phyloP scores from a whole-genome alignment of 768 basidiomycete species.

The Auricularia sp. region DNA sequence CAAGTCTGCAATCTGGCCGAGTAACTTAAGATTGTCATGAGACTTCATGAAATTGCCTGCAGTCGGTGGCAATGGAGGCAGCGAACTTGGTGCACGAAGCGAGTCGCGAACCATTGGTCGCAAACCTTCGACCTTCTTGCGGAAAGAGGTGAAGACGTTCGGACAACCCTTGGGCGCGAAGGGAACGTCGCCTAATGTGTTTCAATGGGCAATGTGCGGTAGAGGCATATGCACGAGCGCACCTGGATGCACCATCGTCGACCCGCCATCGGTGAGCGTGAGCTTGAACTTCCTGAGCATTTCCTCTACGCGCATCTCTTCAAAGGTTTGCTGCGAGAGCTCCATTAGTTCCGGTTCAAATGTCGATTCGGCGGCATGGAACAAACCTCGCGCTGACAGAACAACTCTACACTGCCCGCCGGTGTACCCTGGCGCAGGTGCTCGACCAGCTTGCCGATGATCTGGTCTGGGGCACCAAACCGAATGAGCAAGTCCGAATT shows the following conservation, averaged over 20 bases:
- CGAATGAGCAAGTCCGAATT: constrained; percentile 25
- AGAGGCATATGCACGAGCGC: neutral
- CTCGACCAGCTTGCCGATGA: constrained; percentile 20
- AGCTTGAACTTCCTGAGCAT: constrained; percentile 3
- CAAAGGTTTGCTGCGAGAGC: constrained; percentile 16
- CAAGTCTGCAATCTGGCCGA: neutral
- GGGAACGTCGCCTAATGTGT: constrained; percentile 14
- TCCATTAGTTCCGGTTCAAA: neutral
- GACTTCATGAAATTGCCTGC: constrained; percentile 6
- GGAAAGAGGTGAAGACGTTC: constrained; percentile 31
- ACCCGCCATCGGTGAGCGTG: constrained; percentile 12
- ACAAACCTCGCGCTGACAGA: neutral
- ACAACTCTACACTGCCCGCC: constrained; percentile 5
- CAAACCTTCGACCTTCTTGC: constrained; percentile 29
- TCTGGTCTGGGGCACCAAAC: constrained; percentile 26
- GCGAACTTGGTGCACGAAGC: constrained; percentile 9
- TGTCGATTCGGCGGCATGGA: neutral
- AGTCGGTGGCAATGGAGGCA: constrained; percentile 7
- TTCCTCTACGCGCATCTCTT: constrained; percentile 19
- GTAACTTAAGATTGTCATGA: neutral
- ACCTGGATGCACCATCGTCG: constrained; percentile 13
- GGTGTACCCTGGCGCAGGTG: constrained; percentile 20
- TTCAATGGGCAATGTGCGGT: constrained; percentile 18
- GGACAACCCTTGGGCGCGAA: constrained; percentile 16
- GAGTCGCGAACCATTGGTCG: constrained; percentile 24